Evolutionary conservation across 345 rosid species (phyloP), one percentile per base, ranked within the genome.

Genomic region (Gossypium ekmanianum): DNA sequence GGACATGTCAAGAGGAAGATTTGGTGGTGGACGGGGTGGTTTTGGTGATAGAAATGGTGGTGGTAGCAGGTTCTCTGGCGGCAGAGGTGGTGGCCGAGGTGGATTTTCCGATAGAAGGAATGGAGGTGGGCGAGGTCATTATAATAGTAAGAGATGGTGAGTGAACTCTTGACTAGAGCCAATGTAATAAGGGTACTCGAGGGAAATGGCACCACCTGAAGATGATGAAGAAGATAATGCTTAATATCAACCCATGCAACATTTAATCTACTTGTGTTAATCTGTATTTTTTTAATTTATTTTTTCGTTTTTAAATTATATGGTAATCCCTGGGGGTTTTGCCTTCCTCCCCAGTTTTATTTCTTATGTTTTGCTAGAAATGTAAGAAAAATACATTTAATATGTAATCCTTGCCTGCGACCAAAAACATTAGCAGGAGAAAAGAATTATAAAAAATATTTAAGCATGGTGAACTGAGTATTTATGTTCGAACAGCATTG

Each of bases 1-100:
- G 75, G 92, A 92, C 0, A 86, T 74, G 74, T 75, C 86, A 29
- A 86, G 88, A 57, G 91, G 92, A 70, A 81, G 95, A 79, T 90
- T 85, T 18, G 74, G 88, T 34, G 86, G 86, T 9, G 86, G 86
- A 3, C 27, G 74, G 16, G 83, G 88, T 72, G 80, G 85, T 22
- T 75, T 73, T 50, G 74, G 81, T 50, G 83, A 71, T 67, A 41
- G 85, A 24, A 41, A 16, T 68, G 29, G 63, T 3, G 11, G 18
- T 18, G 68, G 84, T 84, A 59, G 64, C 61, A 58, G 73, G 82
- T 26, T 68, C 66, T 29, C 66, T 68, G 43, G 72, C 13, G 77
- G 79, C 5, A 63, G 84, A 51, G 75, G 87, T 6, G 75, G 87
- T 6, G 78, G 83, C 34, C 75, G 92, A 43, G 83, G 92, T 24